Base-by-base conservation (phyloP, 1,284 basidiomycete species). In the Exobasidium rhododendri region DNA sequence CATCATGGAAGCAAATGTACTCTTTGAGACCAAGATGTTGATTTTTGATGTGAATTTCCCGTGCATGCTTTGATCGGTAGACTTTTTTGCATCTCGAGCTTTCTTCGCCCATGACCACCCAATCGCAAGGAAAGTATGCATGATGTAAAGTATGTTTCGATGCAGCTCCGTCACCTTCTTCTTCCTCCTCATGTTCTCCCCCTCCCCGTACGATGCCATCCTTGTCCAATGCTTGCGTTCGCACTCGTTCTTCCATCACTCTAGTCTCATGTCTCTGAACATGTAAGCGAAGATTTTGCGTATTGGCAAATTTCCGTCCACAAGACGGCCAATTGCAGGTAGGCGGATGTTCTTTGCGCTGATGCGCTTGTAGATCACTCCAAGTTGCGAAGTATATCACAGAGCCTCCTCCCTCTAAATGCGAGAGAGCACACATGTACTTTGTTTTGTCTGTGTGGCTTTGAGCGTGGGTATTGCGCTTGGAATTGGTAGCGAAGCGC, bases 21-120 rank as follows among this genome's bases (percentile, higher is more conserved):
- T 58, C 28, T 30, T 31, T 44, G 10, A 46, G 26, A 20, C 57
- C 47, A 20, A 58, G n/a, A 30, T 58, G 57, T 31, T 50, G 35
- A 10, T 46, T 58, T 29, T 58, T 47, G 57, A 32, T 47, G 29
- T 58, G 57, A n/a, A 47, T 14, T 4, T 58, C 47, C 31, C 44
- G 20, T 26, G 44, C 57, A 32, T 58, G 30, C 54, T 47, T 47
- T 26, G 44, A 47, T 3, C 46, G 46, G 31, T 49, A 58, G 1
- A 51, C 57, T 54, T 60, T 54, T 24, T 26, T 45, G 22, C 58
- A 60, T 14, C 35, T 49, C 28, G 29, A 26, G 26, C 24, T 29
- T 29, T 26, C 47, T 4, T 4, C 20, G 22, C 47, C 47, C 47
- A 24, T 26, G 4, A 26, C 26, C 14, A 50, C 14, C 47, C 47